Percentiles rank a stretch among this genome's conserved stretches.
phyloP scores from a whole-genome alignment of 2,329 filamentous ascomycete genomes.

The Ophiostoma himal-ulmi region DNA sequence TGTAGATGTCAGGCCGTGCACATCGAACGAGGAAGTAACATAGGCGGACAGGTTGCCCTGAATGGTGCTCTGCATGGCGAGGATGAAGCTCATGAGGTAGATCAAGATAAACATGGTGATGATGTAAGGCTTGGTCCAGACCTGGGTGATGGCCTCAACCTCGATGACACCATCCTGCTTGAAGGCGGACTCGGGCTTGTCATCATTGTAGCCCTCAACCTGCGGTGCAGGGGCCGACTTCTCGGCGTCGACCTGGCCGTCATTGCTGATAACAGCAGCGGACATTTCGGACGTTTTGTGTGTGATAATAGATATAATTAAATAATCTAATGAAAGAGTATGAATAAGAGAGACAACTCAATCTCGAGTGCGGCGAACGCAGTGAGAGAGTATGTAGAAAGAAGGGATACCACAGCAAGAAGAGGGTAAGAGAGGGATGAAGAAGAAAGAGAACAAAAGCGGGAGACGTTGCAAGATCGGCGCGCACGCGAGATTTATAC shows the following conservation, averaged over 20 bases:
- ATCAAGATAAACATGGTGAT: constrained; percentile 41
- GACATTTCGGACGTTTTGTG: neutral
- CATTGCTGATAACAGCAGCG: neutral
- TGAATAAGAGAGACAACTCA: neutral
- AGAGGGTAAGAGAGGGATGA: neutral
- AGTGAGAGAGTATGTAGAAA: neutral
- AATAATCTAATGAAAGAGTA: constrained; percentile 1
- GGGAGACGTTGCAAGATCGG: neutral
- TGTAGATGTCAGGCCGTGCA: constrained; percentile 49
- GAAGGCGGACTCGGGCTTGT: constrained; percentile 11
- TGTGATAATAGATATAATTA: neutral
- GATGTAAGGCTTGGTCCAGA: constrained; percentile 39
- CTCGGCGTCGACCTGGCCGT: neutral
- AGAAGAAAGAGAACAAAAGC: neutral
- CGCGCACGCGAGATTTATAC: constrained; percentile 3
- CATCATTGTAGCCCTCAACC: neutral
- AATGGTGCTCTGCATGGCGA: constrained; percentile 35
- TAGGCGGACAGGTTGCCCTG: constrained; percentile 41
- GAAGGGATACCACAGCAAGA: neutral
- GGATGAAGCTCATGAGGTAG: constrained; percentile 37
- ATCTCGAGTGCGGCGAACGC: neutral
- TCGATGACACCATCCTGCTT: constrained; percentile 43
- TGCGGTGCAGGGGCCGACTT: neutral
- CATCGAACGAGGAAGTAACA: constrained; percentile 46
- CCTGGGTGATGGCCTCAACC: constrained; percentile 43